Conservation (phyloP, 78 protist species). For the Dictyostelium purpureum region DNA sequence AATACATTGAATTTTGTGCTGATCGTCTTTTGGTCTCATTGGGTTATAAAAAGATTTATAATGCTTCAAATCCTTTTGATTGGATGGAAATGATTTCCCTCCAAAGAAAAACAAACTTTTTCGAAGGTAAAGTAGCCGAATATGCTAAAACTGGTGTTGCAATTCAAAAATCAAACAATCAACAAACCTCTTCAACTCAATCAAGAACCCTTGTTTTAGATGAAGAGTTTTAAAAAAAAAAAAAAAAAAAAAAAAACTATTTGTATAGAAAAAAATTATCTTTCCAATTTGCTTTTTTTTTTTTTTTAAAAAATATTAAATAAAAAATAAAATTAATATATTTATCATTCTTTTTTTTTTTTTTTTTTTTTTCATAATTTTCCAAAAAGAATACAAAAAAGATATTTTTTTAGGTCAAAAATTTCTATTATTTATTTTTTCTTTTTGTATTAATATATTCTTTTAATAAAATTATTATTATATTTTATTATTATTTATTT, state of each 20-base stretch:
- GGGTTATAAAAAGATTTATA: conserved; percentile 90
- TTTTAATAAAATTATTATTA: too few species aligned
- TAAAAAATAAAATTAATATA: not conserved
- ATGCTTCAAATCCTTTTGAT: conserved; percentile 96
- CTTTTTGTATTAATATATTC: not conserved
- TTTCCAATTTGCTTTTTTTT: not conserved
- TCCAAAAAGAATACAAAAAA: not conserved
- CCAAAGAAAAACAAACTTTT: conserved; percentile 98
- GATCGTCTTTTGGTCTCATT: conserved; percentile 96
- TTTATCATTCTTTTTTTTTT: not conserved
- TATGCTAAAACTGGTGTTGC: conserved; percentile 94
- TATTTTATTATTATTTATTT: too few species aligned
- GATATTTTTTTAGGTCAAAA: not conserved
- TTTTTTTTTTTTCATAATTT: not conserved
- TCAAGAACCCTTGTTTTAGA: conserved; percentile 36
- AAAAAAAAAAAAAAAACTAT: not conserved
- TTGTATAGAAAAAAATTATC: not conserved
- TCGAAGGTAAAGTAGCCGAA: conserved; percentile 98
- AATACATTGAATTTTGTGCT: conserved; percentile 97
- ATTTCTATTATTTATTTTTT: not conserved
- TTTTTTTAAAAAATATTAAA: not conserved
- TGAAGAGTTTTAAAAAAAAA: conserved; percentile 45
- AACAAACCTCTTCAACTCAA: not conserved
- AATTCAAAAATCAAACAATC: not conserved
- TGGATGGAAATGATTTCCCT: conserved; percentile 98